Conservation (phyloP, 768 basidiomycete species). For the Amanita phalloides region DNA sequence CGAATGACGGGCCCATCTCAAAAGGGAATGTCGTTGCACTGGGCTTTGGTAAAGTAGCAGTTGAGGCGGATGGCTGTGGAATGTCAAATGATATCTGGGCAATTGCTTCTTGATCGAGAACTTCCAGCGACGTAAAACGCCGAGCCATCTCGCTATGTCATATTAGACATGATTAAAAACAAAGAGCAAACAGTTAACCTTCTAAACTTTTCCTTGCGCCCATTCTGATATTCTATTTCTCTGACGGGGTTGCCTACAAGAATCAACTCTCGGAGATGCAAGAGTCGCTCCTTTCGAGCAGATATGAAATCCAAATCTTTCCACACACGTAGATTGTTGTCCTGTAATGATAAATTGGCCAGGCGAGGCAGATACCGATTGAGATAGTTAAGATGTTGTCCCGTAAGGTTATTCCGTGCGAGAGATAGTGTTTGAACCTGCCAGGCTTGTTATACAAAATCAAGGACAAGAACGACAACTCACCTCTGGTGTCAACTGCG, state of each 20-base stretch:
- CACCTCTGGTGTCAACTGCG: conserved; percentile 68
- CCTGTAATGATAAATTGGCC: conserved; percentile 69
- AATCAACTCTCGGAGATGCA: conserved; percentile 61
- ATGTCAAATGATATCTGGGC: conserved; percentile 73
- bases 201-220: conserved; percentile 53
- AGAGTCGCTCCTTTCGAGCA: conserved; percentile 45
- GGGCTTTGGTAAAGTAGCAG: conserved; percentile 30
- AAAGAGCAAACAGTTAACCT: conserved; percentile 32
- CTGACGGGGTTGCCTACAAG: conserved; percentile 69
- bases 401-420: conserved; percentile 58
- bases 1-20: conserved; percentile 62
- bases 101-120: conserved; percentile 78
- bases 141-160: conserved; percentile 60
- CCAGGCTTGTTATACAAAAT: conserved; percentile 6
- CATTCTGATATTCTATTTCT: conserved; percentile 44
- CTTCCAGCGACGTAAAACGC: conserved; percentile 71
- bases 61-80: conserved; percentile 39
- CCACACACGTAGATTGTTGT: conserved; percentile 60
- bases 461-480: conserved; percentile 2
- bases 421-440: conserved; percentile 78
- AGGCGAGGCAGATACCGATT: conserved; percentile 70
- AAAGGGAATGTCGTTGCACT: conserved; percentile 68
- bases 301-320: conserved; percentile 63
- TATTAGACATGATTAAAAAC: background rate
- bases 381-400: conserved; percentile 49